A percentile compares a stretch with the other conserved stretches of the same genome.
Conservation (phyloP, 116 monocot species). For the Zostera marina region DNA sequence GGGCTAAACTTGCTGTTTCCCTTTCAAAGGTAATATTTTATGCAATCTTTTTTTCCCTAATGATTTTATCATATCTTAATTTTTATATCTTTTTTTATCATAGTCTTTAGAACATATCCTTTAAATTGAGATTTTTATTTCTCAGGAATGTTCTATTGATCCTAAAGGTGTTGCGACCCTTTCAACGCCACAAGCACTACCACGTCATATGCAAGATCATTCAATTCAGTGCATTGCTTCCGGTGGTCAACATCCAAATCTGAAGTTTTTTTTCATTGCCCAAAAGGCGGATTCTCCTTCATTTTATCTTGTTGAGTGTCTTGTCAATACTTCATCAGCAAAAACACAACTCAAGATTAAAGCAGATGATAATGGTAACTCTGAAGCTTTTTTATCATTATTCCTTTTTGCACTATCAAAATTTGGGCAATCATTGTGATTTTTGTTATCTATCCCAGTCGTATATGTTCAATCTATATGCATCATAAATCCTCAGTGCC, state of each 20-base stretch:
- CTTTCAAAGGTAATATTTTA: slow-evolving; percentile 45
- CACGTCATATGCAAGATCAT: slow-evolving; percentile 73
- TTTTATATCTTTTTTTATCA: slow-evolving; percentile 6
- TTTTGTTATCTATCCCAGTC: neutral
- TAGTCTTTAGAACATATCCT: neutral
- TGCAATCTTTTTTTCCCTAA: neutral
- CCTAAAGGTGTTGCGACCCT: slow-evolving; percentile 55
- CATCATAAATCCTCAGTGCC: too few species aligned
- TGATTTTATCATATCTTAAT: neutral
- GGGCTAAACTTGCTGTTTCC: slow-evolving; percentile 60
- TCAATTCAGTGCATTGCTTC: slow-evolving; percentile 96
- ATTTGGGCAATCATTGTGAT: slow-evolving; percentile 16
- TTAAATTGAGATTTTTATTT: slow-evolving; percentile 4
- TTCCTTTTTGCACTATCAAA: slow-evolving; percentile 65
- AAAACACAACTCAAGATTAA: slow-evolving; percentile 82
- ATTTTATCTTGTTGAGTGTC: slow-evolving; percentile 84
- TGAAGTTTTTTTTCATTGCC: slow-evolving; percentile 94
- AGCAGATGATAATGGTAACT: slow-evolving; percentile 51
- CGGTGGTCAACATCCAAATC: slow-evolving; percentile 74
- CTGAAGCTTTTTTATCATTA: slow-evolving; percentile 43
- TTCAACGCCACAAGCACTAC: slow-evolving; percentile 48
- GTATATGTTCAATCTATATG: too few species aligned
- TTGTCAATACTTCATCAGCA: slow-evolving; percentile 67
- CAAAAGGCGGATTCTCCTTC: slow-evolving; percentile 40
- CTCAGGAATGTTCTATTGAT: slow-evolving; percentile 62